A percentile compares a stretch with the other conserved stretches of the same genome.
Evolutionary conservation across 2,329 filamentous ascomycete species (phyloP).

Genomic region (Ophiosphaerella narmari): DNA sequence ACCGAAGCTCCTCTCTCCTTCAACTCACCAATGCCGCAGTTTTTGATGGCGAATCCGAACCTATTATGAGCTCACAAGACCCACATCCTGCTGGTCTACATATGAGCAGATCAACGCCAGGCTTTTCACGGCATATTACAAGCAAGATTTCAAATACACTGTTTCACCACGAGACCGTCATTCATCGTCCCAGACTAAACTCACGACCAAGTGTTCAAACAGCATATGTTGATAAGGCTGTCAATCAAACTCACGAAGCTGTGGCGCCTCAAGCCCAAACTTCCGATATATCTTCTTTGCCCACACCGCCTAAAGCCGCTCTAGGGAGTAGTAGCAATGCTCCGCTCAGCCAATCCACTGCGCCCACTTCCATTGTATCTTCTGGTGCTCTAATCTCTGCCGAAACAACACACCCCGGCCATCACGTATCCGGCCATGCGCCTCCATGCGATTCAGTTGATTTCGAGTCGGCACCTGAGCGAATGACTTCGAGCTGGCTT

Average conservation of each 20-base stretch:
- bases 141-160: conserved; percentile 32
- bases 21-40: conserved; percentile 33
- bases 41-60: conserved; percentile 44
- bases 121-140: conserved; percentile 32
- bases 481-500: conserved; percentile 27
- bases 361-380: conserved; percentile 41
- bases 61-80: conserved; percentile 16
- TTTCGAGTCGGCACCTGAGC: conserved; percentile 18
- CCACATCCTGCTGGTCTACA: conserved; percentile 20
- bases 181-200: conserved; percentile 36
- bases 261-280: conserved; percentile 10
- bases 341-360: conserved; percentile 38
- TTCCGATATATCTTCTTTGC: conserved; percentile 25
- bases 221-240: conserved; percentile 9
- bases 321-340: conserved; percentile 36
- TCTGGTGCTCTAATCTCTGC: conserved; percentile 37
- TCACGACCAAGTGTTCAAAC: conserved; percentile 33
- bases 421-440: conserved; percentile 16
- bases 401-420: conserved; percentile 30
- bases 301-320: conserved; percentile 33
- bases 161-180: conserved; percentile 36
- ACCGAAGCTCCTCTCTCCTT: conserved; percentile 21
- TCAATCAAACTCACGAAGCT: conserved; percentile 1
- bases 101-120: conserved; percentile 35
- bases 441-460: conserved; percentile 18